Conservation (phyloP, 2,329 filamentous ascomycete genomes). For the Davidsoniella neocaledoniae region DNA sequence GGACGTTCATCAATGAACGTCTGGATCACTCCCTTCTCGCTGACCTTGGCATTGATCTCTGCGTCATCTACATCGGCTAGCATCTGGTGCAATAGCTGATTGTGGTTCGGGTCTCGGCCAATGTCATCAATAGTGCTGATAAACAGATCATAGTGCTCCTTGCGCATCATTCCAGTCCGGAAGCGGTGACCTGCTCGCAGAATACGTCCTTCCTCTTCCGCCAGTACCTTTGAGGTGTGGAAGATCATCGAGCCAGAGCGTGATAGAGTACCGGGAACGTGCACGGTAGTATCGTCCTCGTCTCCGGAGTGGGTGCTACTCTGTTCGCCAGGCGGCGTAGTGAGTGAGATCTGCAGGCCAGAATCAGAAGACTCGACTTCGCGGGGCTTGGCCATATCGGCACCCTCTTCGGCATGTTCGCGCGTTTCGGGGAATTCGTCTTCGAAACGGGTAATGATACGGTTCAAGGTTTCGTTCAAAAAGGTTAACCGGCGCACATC, state of each 20-base stretch:
- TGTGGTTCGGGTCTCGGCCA: constrained; percentile 32
- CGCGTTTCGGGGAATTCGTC: constrained; percentile 84
- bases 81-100: constrained; percentile 39
- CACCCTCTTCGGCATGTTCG: not conserved
- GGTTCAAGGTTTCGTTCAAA: constrained; percentile 72
- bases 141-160: constrained; percentile 34
- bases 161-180: constrained; percentile 34
- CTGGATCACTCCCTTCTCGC: constrained; percentile 40
- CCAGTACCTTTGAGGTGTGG: constrained; percentile 32
- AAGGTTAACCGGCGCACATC: constrained; percentile 73
- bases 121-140: constrained; percentile 32
- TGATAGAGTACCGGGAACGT: constrained; percentile 24
- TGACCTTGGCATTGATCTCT: constrained; percentile 34
- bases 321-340: constrained; percentile 20
- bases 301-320: constrained; percentile 26
- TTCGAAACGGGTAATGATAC: constrained; percentile 90
- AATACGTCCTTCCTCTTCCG: constrained; percentile 39
- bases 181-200: constrained; percentile 40
- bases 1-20: constrained; percentile 43
- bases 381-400: constrained; percentile 1
- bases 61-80: constrained; percentile 46
- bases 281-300: constrained; percentile 32
- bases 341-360: constrained; percentile 16
- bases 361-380: constrained; percentile 6
- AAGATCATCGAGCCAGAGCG: constrained; percentile 37